Base-by-base conservation (phyloP, 305 asterid species). In the Fraxinus ornus region DNA sequence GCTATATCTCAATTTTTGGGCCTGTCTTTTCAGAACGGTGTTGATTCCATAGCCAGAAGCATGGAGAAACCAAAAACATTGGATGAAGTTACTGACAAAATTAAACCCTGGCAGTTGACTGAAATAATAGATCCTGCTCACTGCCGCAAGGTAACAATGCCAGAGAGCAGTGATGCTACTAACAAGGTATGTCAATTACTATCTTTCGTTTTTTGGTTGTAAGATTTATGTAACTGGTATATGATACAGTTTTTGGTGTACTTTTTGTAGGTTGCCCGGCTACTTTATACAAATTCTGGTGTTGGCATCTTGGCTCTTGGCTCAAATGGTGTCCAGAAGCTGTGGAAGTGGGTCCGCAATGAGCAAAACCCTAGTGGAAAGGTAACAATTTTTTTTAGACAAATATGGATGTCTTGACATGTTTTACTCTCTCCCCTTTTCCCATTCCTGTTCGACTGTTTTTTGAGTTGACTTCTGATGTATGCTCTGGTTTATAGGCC, bases 71-170 rank as follows among this genome's bases (percentile, higher is more conserved):
- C 97, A 79, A 89, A 95, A 90, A 84, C 75, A 57, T 21, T 90
- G 88, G 98, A 97, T 79, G 99, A 94, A 83, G 95, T 66, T 33
- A 88, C 85, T 79, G 97, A 97, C 80, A 95, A 91, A 90, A 80
- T 87, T 62, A 94, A 94, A 88, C 93, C 96, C 32, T 93, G 97
- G 98, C 97, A 92, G 85, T 84, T 93, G 82, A 84, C 98, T 77
- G 99, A 97, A 95, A 86, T 95, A 84, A 70, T 93, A 35, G 99
- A 97, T 41, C 94, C 98, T 71, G 90, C 55, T 81, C 97, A 95
- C 33, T 95, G 98, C 90, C 94, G 97, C 75, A 82, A 88, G 91
- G 96, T 93, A 77, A 89, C 96, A 86, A 90, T 93, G 99, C 97
- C 99, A 2, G 98, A 93, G 52, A 91, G 93, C 82, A 49, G 94